Percentiles rank a stretch among this genome's conserved stretches.
phyloP scores from a whole-genome alignment of 345 rosid genomes.

The Corchorus capsularis region DNA sequence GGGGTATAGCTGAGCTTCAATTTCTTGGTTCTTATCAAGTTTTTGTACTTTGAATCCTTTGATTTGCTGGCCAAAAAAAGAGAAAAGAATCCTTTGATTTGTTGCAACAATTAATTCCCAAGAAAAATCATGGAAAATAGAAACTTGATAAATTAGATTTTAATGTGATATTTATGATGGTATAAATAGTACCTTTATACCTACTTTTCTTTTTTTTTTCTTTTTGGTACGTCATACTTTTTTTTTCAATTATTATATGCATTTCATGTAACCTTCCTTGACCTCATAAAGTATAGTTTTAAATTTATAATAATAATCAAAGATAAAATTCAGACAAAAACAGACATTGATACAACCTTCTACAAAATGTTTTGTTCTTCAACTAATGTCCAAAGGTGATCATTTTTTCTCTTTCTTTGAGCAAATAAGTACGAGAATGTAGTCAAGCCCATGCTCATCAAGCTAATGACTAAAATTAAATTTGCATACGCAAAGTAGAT shows the following conservation, averaged over 20 bases:
- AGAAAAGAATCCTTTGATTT: background rate
- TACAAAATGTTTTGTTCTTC: background rate
- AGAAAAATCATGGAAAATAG: background rate
- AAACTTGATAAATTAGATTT: background rate
- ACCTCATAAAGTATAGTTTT: background rate
- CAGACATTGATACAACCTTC: background rate
- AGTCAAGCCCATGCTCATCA: background rate
- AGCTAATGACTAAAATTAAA: background rate
- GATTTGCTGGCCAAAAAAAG: too few species aligned
- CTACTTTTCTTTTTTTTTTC: background rate
- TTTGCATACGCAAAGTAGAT: background rate
- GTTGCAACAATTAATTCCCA: background rate
- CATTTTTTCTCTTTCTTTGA: background rate
- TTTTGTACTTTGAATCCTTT: background rate
- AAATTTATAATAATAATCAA: background rate
- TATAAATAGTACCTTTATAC: background rate
- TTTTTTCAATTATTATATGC: background rate
- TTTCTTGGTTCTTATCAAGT: background rate
- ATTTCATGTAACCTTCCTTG: background rate
- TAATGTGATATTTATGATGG: background rate
- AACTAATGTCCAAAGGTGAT: background rate
- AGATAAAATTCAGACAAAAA: background rate
- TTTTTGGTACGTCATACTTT: too few species aligned
- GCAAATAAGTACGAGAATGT: background rate
- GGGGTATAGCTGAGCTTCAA: background rate